Evolutionary conservation across 1,139 yeast genomes (phyloP).

Genomic region (Hemisphaericaspora lyxosophila): DNA sequence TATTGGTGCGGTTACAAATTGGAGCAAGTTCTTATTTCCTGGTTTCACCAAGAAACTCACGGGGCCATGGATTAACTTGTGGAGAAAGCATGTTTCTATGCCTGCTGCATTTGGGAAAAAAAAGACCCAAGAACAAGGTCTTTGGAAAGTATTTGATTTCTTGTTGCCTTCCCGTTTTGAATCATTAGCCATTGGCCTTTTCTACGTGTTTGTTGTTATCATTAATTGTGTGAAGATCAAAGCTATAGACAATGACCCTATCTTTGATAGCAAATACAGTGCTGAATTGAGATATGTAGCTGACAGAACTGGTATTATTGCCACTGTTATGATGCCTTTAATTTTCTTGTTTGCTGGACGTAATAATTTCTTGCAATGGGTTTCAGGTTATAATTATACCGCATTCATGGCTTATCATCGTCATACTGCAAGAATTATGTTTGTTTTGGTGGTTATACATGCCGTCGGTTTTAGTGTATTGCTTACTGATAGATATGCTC

Average conservation of each 20-base stretch:
- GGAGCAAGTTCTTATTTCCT: constrained; percentile 36
- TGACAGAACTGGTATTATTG: constrained; percentile 31
- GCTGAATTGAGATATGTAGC: constrained; percentile 22
- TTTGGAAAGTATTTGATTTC: constrained; percentile 21
- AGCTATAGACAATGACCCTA: constrained; percentile 24
- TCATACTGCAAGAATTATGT: constrained; percentile 35
- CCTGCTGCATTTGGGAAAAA: constrained; percentile 30
- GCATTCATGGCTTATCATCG: constrained; percentile 36
- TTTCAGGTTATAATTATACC: constrained; percentile 35
- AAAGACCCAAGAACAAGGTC: constrained; percentile 23
- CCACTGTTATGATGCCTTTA: constrained; percentile 28
- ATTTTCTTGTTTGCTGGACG: constrained; percentile 40
- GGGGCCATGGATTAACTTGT: constrained; percentile 22
- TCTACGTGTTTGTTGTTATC: constrained; percentile 45
- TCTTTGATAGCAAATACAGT: constrained; percentile 16
- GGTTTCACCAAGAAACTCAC: constrained; percentile 20
- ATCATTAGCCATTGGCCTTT: constrained; percentile 27
- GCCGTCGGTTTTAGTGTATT: constrained; percentile 35
- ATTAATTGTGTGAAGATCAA: constrained; percentile 26
- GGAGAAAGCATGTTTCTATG: constrained; percentile 30
- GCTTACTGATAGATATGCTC: constrained; percentile 34
- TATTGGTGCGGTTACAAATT: constrained; percentile 40
- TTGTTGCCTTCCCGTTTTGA: constrained; percentile 32
- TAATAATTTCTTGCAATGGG: constrained; percentile 40
- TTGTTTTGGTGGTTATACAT: constrained; percentile 28